A percentile compares a stretch with the other conserved stretches of the same genome.
phyloP scores from a whole-genome alignment of 306 rosid genomes.

The Acacia acuminata region DNA sequence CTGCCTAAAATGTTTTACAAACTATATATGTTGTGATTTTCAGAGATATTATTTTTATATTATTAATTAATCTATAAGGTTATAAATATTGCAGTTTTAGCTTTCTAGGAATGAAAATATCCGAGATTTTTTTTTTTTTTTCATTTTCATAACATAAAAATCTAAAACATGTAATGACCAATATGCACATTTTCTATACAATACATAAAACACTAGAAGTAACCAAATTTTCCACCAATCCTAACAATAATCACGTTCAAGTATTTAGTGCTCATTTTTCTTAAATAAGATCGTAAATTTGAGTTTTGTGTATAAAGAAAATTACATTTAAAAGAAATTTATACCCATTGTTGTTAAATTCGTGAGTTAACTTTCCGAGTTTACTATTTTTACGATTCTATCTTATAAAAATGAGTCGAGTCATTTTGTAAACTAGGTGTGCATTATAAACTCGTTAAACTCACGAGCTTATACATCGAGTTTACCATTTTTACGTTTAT shows the following conservation, averaged over 20 bases:
- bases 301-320: background rate
- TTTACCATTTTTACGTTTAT: too few relatives aligned
- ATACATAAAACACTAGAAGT: background rate
- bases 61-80: background rate
- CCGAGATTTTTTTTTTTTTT: background rate
- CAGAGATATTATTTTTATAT: background rate
- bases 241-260: too few relatives aligned
- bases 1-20: background rate
- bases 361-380: too few relatives aligned
- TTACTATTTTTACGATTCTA: too few relatives aligned
- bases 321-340: too few relatives aligned
- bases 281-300: background rate
- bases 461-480: too few relatives aligned
- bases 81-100: background rate
- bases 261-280: too few relatives aligned
- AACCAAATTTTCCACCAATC: background rate
- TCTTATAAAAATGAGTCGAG: too few relatives aligned
- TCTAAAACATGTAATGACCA: background rate
- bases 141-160: background rate
- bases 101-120: too few relatives aligned
- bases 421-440: too few relatives aligned
- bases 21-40: background rate
- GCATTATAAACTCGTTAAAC: too few relatives aligned
- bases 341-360: too few relatives aligned
- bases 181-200: background rate